A percentile compares a stretch with the other conserved stretches of the same genome.
Conservation (phyloP, 2,329 filamentous ascomycete genomes). For the Aspergillus pseudoglaucus region DNA sequence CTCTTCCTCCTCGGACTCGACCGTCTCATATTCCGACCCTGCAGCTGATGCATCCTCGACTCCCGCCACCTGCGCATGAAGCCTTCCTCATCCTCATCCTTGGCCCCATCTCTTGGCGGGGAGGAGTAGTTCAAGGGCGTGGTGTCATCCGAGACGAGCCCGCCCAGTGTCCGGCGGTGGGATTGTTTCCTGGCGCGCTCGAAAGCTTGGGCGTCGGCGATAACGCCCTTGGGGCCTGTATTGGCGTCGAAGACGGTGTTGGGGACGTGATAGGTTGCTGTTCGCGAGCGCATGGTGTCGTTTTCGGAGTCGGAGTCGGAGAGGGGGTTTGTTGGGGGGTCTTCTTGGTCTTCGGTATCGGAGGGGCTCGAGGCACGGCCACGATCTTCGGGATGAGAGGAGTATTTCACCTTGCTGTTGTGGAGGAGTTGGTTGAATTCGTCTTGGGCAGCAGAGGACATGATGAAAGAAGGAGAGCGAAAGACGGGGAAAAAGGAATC, state of each 20-base stretch:
- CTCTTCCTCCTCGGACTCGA: slow-evolving; percentile 70
- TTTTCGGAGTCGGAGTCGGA: slow-evolving; percentile 29
- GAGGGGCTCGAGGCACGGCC: slow-evolving; percentile 22
- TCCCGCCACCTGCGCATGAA: slow-evolving; percentile 85
- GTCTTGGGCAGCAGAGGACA: slow-evolving; percentile 41
- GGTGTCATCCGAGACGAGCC: slow-evolving; percentile 12
- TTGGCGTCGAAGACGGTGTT: slow-evolving; percentile 43
- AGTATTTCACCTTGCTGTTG: slow-evolving; percentile 27
- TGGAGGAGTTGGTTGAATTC: slow-evolving; percentile 41
- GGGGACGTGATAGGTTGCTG: slow-evolving; percentile 37
- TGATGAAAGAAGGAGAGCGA: slow-evolving; percentile 18
- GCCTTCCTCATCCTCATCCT: slow-evolving; percentile 59
- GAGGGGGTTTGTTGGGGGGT: slow-evolving; percentile 22
- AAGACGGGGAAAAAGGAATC: slow-evolving; percentile 8
- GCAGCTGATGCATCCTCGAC: slow-evolving; percentile 72
- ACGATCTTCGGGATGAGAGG: slow-evolving; percentile 40
- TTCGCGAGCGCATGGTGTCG: slow-evolving; percentile 30
- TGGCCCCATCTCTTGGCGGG: slow-evolving; percentile 15
- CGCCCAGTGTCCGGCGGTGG: slow-evolving; percentile 39
- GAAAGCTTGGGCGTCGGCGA: slow-evolving; percentile 45
- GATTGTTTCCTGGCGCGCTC: slow-evolving; percentile 43
- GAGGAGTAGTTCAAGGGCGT: slow-evolving; percentile 20
- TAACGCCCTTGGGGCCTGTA: slow-evolving; percentile 47
- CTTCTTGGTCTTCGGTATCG: slow-evolving; percentile 17
- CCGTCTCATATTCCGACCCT: slow-evolving; percentile 56